These are phyloP conservation scores for Saccharomycopsis guyanensis DNA, from an alignment of 805 yeast genomes.

Conservation along the genomic window DNA sequence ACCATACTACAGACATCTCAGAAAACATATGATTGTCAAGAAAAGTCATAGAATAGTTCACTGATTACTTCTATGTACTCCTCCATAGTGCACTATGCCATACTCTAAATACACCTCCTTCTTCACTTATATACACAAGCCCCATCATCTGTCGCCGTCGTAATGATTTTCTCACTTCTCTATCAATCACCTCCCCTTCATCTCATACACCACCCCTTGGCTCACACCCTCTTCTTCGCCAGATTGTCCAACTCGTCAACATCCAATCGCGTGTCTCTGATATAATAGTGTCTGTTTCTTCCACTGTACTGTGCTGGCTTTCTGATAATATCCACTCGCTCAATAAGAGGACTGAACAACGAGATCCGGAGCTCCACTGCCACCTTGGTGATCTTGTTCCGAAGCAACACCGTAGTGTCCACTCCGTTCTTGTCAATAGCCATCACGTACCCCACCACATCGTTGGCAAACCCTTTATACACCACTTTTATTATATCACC, in stretches of 20 bases:
- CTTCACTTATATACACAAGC: no score
- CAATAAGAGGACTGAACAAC: slow-evolving; percentile 69
- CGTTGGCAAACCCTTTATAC: slow-evolving; percentile 48
- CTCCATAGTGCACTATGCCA: no score
- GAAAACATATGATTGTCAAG: no score
- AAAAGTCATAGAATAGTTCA: no score
- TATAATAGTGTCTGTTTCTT: slow-evolving; percentile 84
- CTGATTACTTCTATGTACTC: no score
- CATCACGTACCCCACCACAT: slow-evolving; percentile 72
- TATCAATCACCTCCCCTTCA: no score
- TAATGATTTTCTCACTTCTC: no score
- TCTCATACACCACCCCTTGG: no score
- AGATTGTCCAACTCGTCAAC: slow-evolving; percentile 40
- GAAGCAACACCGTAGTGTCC: slow-evolving; percentile 67
- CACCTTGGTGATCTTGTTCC: slow-evolving; percentile 75
- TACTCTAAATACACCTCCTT: no score
- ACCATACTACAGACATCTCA: no score
- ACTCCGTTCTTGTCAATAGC: slow-evolving; percentile 67
- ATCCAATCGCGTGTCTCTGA: slow-evolving; percentile 72
- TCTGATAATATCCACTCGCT: slow-evolving; percentile 68
- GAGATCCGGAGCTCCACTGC: slow-evolving; percentile 83
- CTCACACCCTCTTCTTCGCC: background rate
- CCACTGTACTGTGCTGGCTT: slow-evolving; percentile 65
- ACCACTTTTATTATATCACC: slow-evolving; percentile 79
- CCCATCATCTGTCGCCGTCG: no score